phyloP scores from a whole-genome alignment of 306 rosid species.

The Carpinus viminea region DNA sequence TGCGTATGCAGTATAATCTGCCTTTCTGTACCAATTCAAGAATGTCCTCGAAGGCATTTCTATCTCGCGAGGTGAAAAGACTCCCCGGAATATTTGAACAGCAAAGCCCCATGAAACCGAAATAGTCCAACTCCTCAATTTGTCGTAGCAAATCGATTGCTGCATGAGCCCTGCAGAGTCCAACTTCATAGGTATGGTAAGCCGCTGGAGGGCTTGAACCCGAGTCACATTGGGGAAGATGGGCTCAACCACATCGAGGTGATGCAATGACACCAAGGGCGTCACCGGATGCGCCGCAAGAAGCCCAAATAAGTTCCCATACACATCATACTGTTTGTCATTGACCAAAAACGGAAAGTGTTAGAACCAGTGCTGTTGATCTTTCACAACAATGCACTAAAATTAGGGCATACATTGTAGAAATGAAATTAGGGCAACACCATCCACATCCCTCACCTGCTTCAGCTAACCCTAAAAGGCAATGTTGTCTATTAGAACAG shows the following conservation, averaged over 20 bases:
- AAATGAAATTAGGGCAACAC: not conserved
- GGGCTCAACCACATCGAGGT: slow-evolving; percentile 95
- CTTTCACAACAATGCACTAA: not conserved
- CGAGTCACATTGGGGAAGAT: slow-evolving; percentile 79
- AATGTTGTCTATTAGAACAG: not conserved
- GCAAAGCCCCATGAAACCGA: slow-evolving; percentile 97
- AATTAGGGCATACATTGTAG: not conserved
- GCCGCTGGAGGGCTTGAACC: slow-evolving; percentile 70
- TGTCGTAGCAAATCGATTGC: slow-evolving; percentile 88
- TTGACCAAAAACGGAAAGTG: not conserved
- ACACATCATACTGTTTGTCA: slow-evolving; percentile 81
- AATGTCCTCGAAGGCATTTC: slow-evolving; percentile 98
- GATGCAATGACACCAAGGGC: slow-evolving; percentile 91
- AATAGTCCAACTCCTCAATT: slow-evolving; percentile 63
- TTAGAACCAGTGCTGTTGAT: slow-evolving; percentile 10
- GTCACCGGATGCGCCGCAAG: slow-evolving; percentile 94
- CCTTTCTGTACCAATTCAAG: slow-evolving; percentile 88
- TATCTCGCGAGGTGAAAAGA: slow-evolving; percentile 74
- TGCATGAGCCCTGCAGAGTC: slow-evolving; percentile 91
- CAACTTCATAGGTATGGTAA: slow-evolving; percentile 61
- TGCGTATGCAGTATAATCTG: slow-evolving; percentile 93
- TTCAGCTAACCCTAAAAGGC: not conserved
- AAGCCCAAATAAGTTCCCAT: slow-evolving; percentile 91
- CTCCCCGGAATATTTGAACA: slow-evolving; percentile 83
- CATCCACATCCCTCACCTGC: not conserved